Percentiles rank a stretch among this genome's conserved stretches.
phyloP scores from a whole-genome alignment of 352 stramenopile genomes.

The Globisporangium lucens region DNA sequence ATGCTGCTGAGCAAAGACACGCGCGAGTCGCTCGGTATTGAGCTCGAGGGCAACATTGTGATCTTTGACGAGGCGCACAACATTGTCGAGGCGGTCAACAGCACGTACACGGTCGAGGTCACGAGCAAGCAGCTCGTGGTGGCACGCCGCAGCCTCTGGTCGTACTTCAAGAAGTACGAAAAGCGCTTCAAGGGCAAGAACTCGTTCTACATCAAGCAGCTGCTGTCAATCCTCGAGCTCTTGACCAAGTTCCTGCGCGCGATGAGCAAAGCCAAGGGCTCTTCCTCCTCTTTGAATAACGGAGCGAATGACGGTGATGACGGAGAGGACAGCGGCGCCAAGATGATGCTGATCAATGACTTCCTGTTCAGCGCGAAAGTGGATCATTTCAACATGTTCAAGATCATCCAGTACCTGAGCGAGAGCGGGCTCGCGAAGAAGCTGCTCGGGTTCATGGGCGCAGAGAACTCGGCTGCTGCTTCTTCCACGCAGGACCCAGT shows the following conservation, averaged over 20 bases:
- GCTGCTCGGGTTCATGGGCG: constrained; percentile 74
- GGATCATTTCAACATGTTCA: constrained; percentile 91
- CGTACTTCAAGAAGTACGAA: constrained; percentile 87
- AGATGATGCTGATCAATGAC: constrained; percentile 84
- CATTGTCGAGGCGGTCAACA: constrained; percentile 95
- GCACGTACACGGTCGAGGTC: constrained; percentile 82
- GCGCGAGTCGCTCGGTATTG: constrained; percentile 87
- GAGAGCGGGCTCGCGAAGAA: constrained; percentile 84
- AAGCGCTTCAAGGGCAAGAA: constrained; percentile 86
- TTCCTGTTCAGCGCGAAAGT: constrained; percentile 78
- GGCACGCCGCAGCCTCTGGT: constrained; percentile 70
- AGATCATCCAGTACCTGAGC: constrained; percentile 79
- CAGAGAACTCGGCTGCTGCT: constrained; percentile 16
- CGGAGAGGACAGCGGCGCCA: constrained; percentile 29
- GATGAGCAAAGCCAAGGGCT: constrained; percentile 30
- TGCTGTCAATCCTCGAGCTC: constrained; percentile 71
- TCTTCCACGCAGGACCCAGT: neutral
- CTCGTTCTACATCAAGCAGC: constrained; percentile 88
- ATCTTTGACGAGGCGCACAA: constrained; percentile 99
- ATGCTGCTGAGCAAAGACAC: constrained; percentile 91
- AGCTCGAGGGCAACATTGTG: constrained; percentile 89
- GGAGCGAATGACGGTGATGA: neutral
- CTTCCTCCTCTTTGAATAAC: neutral
- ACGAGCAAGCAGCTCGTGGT: constrained; percentile 75
- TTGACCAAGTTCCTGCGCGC: constrained; percentile 78